Evolutionary conservation across 108 stramenopile species (phyloP).

Genomic region (Fistulifera pelliculosa): DNA sequence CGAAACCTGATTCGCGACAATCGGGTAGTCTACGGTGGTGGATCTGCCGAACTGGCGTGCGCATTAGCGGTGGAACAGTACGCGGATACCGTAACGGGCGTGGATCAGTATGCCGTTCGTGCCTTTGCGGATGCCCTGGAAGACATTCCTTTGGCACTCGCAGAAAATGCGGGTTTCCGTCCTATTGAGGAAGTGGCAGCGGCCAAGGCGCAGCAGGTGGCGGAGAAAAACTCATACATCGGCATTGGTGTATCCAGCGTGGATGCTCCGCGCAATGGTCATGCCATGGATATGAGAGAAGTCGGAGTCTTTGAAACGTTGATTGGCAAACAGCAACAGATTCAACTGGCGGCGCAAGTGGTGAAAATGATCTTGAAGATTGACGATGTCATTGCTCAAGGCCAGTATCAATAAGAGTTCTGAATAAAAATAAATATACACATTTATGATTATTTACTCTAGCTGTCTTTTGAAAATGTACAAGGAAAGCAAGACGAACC

Average conservation of each 20-base stretch:
- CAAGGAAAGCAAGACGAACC: no score
- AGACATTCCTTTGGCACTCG: constrained; percentile 98
- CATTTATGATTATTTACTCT: no score
- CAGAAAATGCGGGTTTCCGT: constrained; percentile 94
- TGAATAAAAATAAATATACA: no score
- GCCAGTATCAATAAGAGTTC: constrained; percentile 37
- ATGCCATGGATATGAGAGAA: constrained; percentile 84
- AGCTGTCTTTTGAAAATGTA: no score
- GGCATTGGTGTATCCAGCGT: constrained; percentile 76
- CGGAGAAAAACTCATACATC: constrained; percentile 78
- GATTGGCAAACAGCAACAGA: constrained; percentile 98
- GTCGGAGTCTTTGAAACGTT: constrained; percentile 98
- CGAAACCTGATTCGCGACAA: constrained; percentile 96
- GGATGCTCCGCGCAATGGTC: constrained; percentile 47
- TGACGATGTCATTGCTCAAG: constrained; percentile 93
- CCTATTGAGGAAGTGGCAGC: constrained; percentile 96
- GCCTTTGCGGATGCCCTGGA: constrained; percentile 99
- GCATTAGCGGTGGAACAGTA: constrained; percentile 84
- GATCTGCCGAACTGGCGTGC: constrained; percentile 96
- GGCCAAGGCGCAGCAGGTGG: constrained; percentile 89
- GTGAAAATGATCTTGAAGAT: constrained; percentile 99
- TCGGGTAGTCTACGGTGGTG: constrained; percentile 98
- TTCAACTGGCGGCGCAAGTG: constrained; percentile 97
- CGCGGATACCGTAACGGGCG: constrained; percentile 91
- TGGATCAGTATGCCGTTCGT: constrained; percentile 98